Evolutionary conservation across 2,329 filamentous ascomycete genomes (phyloP).

Genomic region (Penicillium italicum): DNA sequence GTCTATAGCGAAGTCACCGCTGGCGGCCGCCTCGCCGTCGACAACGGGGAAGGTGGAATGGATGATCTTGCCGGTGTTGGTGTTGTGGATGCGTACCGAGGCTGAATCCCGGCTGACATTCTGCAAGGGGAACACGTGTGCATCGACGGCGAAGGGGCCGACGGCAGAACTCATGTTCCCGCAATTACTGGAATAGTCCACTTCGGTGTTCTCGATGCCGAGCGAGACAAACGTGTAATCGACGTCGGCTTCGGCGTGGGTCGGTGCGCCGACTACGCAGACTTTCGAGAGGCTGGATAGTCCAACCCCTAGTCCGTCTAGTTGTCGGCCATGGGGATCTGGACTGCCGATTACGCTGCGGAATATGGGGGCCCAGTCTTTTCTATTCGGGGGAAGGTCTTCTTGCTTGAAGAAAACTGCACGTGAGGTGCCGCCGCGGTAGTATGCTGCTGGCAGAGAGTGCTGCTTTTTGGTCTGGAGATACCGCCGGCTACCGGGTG

Average conservation of each 20-base stretch:
- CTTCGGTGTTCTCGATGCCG: constrained; percentile 57
- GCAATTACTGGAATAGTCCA: constrained; percentile 69
- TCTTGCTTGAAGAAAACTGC: constrained; percentile 57
- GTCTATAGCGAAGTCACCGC: constrained; percentile 60
- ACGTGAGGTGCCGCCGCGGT: constrained; percentile 67
- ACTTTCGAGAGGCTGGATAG: constrained; percentile 68
- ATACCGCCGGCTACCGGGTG: background rate
- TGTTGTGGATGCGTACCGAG: constrained; percentile 62
- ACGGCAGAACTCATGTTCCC: constrained; percentile 70
- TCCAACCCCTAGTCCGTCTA: constrained; percentile 68
- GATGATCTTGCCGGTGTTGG: constrained; percentile 66
- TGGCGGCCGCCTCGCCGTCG: constrained; percentile 47
- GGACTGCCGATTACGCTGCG: constrained; percentile 60
- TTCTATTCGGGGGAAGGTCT: constrained; percentile 49
- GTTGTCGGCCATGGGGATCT: constrained; percentile 64
- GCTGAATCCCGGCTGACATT: constrained; percentile 32
- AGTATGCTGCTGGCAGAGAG: constrained; percentile 55
- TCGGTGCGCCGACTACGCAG: constrained; percentile 59
- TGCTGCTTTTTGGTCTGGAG: constrained; percentile 24
- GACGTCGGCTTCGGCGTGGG: constrained; percentile 53
- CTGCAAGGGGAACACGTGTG: constrained; percentile 42
- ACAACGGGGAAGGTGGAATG: constrained; percentile 54
- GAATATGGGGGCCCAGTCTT: constrained; percentile 55
- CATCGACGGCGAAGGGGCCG: constrained; percentile 62
- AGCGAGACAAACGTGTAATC: constrained; percentile 71